These are phyloP conservation scores for Phoma sp. DNA, from an alignment of 2,329 filamentous ascomycete species.

Conservation along the genomic window DNA sequence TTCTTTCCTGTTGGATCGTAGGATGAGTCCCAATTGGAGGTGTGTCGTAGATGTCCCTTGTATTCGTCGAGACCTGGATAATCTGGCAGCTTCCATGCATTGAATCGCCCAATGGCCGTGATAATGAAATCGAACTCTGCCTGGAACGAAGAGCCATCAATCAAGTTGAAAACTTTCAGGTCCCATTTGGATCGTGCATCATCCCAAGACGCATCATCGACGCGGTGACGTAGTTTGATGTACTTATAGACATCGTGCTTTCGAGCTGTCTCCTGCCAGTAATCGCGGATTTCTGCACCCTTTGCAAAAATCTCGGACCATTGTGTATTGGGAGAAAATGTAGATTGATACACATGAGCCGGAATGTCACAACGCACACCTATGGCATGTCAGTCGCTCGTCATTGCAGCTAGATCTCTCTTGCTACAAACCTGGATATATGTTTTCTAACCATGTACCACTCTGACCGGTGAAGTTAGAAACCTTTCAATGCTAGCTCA, in stretches of 20 bases:
- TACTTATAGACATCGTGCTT: conserved; percentile 50
- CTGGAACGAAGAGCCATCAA: conserved; percentile 25
- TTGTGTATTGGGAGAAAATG: conserved; percentile 52
- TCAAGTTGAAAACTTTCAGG: conserved; percentile 62
- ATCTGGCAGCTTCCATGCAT: conserved; percentile 41
- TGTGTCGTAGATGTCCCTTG: conserved; percentile 38
- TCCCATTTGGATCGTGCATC: conserved; percentile 61
- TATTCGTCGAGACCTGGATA: conserved; percentile 38
- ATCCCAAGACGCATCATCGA: conserved; percentile 49
- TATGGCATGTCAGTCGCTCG: background rate
- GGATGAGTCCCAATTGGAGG: conserved; percentile 38
- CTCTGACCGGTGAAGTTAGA: conserved; percentile 15
- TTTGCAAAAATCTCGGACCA: conserved; percentile 52
- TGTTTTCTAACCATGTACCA: conserved; percentile 48
- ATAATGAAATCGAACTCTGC: conserved; percentile 47
- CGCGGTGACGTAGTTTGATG: conserved; percentile 47
- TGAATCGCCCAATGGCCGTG: conserved; percentile 41
- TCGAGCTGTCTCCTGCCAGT: conserved; percentile 47
- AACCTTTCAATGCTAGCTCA: background rate
- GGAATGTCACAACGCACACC: conserved; percentile 42
- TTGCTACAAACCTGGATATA: conserved; percentile 43
- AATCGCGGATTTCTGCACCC: conserved; percentile 51
- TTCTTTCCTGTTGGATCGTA: conserved; percentile 63
- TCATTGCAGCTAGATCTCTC: background rate
- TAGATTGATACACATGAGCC: conserved; percentile 50